phyloP scores from a whole-genome alignment of 1,139 yeast genomes.

The Petasospora rhodanensis region DNA sequence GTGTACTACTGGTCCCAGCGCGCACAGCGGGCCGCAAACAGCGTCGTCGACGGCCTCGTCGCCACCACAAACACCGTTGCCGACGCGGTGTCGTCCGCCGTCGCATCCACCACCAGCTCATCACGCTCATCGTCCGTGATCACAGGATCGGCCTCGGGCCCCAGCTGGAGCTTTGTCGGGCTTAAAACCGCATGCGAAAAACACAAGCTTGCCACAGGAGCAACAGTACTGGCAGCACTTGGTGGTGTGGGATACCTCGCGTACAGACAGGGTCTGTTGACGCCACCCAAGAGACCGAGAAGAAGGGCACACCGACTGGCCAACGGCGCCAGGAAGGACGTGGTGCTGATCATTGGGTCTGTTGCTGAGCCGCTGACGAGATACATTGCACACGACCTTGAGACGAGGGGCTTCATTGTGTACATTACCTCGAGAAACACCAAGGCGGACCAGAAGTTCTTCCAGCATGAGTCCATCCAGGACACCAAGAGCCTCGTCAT shows the following conservation, averaged over 20 bases:
- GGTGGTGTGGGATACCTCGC: no score
- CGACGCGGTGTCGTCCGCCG: slow-evolving; percentile 1
- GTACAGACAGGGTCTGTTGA: no score
- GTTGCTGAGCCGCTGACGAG: slow-evolving; percentile 74
- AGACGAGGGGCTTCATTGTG: slow-evolving; percentile 74
- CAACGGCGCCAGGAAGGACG: slow-evolving; percentile 74
- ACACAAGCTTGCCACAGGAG: slow-evolving; percentile 2
- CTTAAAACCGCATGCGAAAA: no score
- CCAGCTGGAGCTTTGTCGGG: no score
- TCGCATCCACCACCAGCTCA: background rate
- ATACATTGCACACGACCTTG: slow-evolving; percentile 67
- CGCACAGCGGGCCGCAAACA: slow-evolving; percentile 7
- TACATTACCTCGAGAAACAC: slow-evolving; percentile 63
- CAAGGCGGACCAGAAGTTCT: slow-evolving; percentile 54
- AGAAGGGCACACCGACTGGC: slow-evolving; percentile 60
- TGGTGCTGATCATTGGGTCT: slow-evolving; percentile 68
- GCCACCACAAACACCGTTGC: slow-evolving; percentile 4
- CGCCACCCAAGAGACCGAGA: slow-evolving; percentile 14
- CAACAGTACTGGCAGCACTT: slow-evolving; percentile 2
- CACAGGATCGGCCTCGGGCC: no score
- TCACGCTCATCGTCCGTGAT: background rate
- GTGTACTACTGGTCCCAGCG: slow-evolving; percentile 20
- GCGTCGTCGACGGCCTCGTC: no score
- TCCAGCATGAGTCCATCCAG: slow-evolving; percentile 47
- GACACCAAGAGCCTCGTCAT: slow-evolving; percentile 54